Conservation (phyloP, 768 basidiomycete genomes). For the Leucocoprinus birnbaumii region DNA sequence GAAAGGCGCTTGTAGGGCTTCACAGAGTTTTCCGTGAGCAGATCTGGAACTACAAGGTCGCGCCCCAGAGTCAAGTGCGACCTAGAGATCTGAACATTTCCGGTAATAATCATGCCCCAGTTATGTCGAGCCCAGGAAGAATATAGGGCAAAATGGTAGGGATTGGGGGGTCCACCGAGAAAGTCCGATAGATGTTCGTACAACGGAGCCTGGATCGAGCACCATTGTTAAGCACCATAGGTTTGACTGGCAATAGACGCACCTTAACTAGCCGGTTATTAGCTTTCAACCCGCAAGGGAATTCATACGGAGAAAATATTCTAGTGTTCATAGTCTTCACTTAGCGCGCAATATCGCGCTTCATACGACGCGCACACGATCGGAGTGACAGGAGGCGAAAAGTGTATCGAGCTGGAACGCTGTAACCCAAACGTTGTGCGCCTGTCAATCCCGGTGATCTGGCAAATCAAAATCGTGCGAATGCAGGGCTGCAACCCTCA, state of each 20-base stretch:
- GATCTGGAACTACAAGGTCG: slow-evolving; percentile 60
- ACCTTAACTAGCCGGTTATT: slow-evolving; percentile 57
- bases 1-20: slow-evolving; percentile 51
- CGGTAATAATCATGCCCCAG: slow-evolving; percentile 91
- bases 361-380: background rate
- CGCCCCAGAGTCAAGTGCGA: slow-evolving; percentile 70
- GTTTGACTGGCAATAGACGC: slow-evolving; percentile 1
- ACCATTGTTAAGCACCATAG: background rate
- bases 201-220: slow-evolving; percentile 66
- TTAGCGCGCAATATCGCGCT: too few species aligned
- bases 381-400: too few species aligned
- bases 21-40: slow-evolving; percentile 38
- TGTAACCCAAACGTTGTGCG: too few species aligned
- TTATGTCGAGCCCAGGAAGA: slow-evolving; percentile 66
- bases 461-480: too few species aligned
- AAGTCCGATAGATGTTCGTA: slow-evolving; percentile 78
- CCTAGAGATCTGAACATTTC: slow-evolving; percentile 70
- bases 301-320: slow-evolving; percentile 8
- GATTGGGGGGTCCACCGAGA: slow-evolving; percentile 71
- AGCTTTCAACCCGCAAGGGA: slow-evolving; percentile 41
- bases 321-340: background rate
- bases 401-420: too few species aligned
- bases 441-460: too few species aligned
- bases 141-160: slow-evolving; percentile 63
- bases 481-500: too few species aligned